Evolutionary conservation across 2,329 filamentous ascomycete genomes (phyloP), one percentile per base, ranked within the genome.

Genomic region (Colletotrichum australisinense): DNA sequence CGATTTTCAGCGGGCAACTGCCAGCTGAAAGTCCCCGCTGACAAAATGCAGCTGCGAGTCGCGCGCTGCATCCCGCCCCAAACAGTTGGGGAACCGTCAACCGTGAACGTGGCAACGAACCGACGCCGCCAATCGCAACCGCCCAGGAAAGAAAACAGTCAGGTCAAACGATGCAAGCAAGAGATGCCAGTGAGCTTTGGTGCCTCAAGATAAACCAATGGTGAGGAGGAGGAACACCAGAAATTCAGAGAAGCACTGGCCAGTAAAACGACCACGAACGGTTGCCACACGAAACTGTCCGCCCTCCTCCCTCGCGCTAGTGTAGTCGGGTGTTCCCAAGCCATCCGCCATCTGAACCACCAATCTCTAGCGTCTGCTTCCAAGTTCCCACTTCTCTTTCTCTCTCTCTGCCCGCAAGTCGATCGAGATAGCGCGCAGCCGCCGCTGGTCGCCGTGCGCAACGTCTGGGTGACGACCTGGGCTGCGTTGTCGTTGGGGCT

Each of bases 371-470:
- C 14, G 55, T 16, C 19, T 30, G 46, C 30, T 53, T 53, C 32
- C 32, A 35, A 35, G 32, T 35, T 24, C 14, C 32, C 38, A 14
- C 57, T 46, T 16, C 38, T 22, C 60, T 55, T 32, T 32, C 30
- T 32, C 30, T 32, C 30, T 2, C 60, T 16, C 38, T 22, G n/a
- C n/a, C n/a, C 19, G 49, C 35, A 38, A 26, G 26, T 60, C 35
- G 59, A 66, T 71, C 56, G 62, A 73, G 62, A 71, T 73, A 66
- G 71, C 67, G 60, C 60, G 35, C 35, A 55, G 38, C 55, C 46
- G 53, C 42, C 30, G 38, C 38, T 58, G 62, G 71, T 73, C 56
- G 71, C 71, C 62, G 62, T 73, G 71, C 71, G 71, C 71, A 73
- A 73, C 71, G 62, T 58, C 56, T 56, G 28, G 67, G 71, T 49